These are phyloP conservation scores for Phytopythium aichiense DNA, from an alignment of 352 stramenopile species.

Conservation along the genomic window DNA sequence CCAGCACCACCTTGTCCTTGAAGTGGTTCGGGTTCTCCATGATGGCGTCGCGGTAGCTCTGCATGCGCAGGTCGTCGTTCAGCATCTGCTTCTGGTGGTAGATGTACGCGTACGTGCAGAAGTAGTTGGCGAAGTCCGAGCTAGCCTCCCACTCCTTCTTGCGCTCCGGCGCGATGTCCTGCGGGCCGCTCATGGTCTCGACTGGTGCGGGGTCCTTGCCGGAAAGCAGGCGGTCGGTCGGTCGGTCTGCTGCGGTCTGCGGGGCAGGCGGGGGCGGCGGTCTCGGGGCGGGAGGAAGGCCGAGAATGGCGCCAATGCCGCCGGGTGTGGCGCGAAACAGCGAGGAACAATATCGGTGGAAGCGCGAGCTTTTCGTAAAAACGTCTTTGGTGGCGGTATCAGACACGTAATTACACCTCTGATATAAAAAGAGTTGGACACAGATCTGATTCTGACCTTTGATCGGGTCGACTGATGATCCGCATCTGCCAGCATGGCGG, in stretches of 20 bases:
- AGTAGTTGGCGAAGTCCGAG: constrained; percentile 90
- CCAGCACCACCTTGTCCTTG: constrained; percentile 98
- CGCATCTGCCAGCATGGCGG: not conserved
- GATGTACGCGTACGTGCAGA: constrained; percentile 89
- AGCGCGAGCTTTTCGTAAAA: too few relatives aligned
- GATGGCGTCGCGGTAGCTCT: constrained; percentile 97
- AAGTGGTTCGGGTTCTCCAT: constrained; percentile 97
- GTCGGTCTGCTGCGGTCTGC: too few relatives aligned
- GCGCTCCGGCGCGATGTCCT: constrained; percentile 63
- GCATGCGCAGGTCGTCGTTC: constrained; percentile 98
- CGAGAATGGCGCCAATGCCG: too few relatives aligned
- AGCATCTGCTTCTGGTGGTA: constrained; percentile 99
- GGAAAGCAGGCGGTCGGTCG: not conserved
- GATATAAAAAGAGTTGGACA: too few relatives aligned
- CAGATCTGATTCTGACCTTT: too few relatives aligned
- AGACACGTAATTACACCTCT: not conserved
- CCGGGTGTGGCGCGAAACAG: too few relatives aligned
- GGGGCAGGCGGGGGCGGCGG: not conserved
- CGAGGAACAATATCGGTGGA: too few relatives aligned
- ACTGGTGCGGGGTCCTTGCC: too few relatives aligned
- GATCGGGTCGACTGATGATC: too few relatives aligned
- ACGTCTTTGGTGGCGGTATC: too few relatives aligned
- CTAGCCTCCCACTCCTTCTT: constrained; percentile 83
- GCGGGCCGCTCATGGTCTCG: constrained; percentile 16
- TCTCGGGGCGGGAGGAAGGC: too few relatives aligned